Base-by-base conservation (phyloP, 2,329 filamentous ascomycete species). In the Zarea fungicola region DNA sequence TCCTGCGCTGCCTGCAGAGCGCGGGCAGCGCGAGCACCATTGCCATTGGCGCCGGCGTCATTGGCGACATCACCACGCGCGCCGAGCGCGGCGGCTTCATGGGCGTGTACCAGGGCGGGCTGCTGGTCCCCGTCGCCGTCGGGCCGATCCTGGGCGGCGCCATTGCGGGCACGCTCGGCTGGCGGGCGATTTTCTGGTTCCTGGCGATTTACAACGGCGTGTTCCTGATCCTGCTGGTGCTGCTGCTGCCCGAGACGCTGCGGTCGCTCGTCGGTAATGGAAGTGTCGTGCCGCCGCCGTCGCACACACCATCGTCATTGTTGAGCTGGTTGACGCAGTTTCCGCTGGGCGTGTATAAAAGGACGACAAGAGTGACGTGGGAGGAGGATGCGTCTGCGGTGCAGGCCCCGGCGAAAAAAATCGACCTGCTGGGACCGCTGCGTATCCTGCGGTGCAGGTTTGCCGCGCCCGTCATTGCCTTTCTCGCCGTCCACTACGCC, bases 21-120 rank as follows among this genome's bases (percentile, higher is more conserved):
- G 65, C 70, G 0, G 78, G 80, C 0, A 76, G 72, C 52, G 75
- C 73, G 29, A 75, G 75, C 6, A 81, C 78, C 0, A 69, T 83
- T 22, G 74, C 81, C 0, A 65, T 85, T 14, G 61, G 62, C 5
- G 56, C 59, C 2, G 81, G 74, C 0, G 73, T 84, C 1, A 73
- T 84, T 4, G 75, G 74, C 1, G 83, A 85, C 54, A 68, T 83
- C 4, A 74, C 74, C 1, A 80, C 77, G 0, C 71, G 72, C 2
- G 70, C 72, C 0, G 80, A 85, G 56, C 69, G 82, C 40, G 79
- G 78, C 16, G 64, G 69, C 7, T 77, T 75, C 57, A 74, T 82
- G 54, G 78, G 71, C 34, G 71, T 71, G 54, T 73, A 70, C 41
- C 70, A 68, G 40, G 29, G 58, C 3, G 62, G 61, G 6, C 29